Evolutionary conservation across 1,139 yeast genomes (phyloP), one percentile per base, ranked within the genome.

Genomic region (Pichia sp.): DNA sequence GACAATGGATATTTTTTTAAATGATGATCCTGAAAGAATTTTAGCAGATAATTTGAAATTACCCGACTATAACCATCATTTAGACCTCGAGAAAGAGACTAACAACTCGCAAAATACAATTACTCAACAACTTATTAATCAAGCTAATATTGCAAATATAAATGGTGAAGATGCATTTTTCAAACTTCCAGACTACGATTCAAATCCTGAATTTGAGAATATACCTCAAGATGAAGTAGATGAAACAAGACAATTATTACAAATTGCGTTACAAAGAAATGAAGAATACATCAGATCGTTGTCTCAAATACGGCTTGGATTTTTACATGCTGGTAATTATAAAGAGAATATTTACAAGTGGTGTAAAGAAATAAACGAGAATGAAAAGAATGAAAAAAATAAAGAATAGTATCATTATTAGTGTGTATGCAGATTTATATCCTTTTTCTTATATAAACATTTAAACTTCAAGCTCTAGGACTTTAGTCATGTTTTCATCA

Each of bases 211-310:
- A 30, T 62, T 69, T 44, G 82, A 79, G 49, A 60, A 72, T 2
- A 61, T 73, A 15, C 59, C 68, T n/a, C 66, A 71, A 1, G 82
- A 77, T 35, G 74, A 73, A 25, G 80, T 85, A 2, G 85, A 80
- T 55, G 83, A 79, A 44, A 72, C 84, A 1, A 69, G 88, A 49
- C 87, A 82, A 60, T 64, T 81, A 49, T 73, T 83, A 4, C 88
- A 82, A 55, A 79, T 83, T 43, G 85, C 85, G 0, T 68, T 88
- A 45, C 97, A 92, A 67, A 75, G 97, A 61, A 88, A 88, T 59
- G 90, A 87, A 62, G 97, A 92, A 65, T 90, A 85, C 63, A 83
- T 89, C 48, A 76, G 94, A 59, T 85, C 89, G 54, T 71, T 92
- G 63, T 71, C 79, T 24, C 77, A 73, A 39, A 76, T 92, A 42